Evolutionary conservation across 2,329 filamentous ascomycete species (phyloP), one percentile per base, ranked within the genome.

Genomic region (Fusarium avenaceum): DNA sequence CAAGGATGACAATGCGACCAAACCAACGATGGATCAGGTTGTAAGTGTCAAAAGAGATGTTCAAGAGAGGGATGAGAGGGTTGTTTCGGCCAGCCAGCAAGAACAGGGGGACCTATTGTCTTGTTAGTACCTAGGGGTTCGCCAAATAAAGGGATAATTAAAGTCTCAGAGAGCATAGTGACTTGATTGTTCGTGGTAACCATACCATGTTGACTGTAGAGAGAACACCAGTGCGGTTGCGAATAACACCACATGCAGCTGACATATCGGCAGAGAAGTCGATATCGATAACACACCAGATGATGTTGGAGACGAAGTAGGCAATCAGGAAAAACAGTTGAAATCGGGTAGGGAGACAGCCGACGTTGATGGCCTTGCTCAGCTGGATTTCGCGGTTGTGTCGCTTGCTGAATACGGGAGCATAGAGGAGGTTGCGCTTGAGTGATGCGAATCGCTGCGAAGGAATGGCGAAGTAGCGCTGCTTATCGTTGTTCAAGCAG

Each of bases 1-100:
- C 90, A 15, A 92, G 79, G 19, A 91, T 85, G 26, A 92, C 90
- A 62, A 94, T 92, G 39, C 92, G 88, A 71, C 92, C 92, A 66
- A 93, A 86, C 92, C 92, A 94, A 65, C 92, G 87, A 79, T 95
- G 92, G 59, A 94, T 83, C 64, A 95, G 80, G 80, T 94, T 95
- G 84, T 92, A 94, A 1, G 90, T 93, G 77, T 95, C 92, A 77
- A 94, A 95, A 6, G 90, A 92, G 67, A 94, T 89, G 64, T 89
- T 88, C 53, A 92, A 84, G 69, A 91, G 82, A 63, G 83, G 83
- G 75, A 94, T 93, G 68, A 95, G 83, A 22, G 91, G 91, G 79
- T 94, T 94, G 81, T 94, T 94, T 72, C 92, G 86, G 42, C 90
- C 89, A 46, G 91, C 90, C 76, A 94, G 83, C 49, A 94, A 78